phyloP scores from a whole-genome alignment of 2,329 filamentous ascomycete genomes.

The Penicillium sp. region DNA sequence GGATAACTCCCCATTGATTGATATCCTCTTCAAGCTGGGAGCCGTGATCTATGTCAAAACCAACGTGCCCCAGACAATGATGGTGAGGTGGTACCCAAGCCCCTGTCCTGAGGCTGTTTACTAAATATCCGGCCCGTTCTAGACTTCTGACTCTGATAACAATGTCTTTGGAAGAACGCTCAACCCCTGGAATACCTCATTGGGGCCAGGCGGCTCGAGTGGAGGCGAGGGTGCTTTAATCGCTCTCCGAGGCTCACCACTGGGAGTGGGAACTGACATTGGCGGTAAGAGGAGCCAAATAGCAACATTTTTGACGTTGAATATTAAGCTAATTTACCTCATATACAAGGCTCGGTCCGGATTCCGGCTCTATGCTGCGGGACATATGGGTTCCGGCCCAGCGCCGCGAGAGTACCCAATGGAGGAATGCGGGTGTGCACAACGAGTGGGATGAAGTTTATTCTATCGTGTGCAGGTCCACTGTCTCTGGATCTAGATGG shows the following conservation, averaged over 20 bases:
- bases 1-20: conserved; percentile 25
- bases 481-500: conserved; percentile 24
- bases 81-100: conserved; percentile 51
- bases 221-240: conserved; percentile 64
- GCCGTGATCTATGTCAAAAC: conserved; percentile 54
- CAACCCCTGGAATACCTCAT: conserved; percentile 43
- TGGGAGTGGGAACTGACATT: conserved; percentile 68
- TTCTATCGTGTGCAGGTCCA: conserved; percentile 29
- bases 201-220: conserved; percentile 43
- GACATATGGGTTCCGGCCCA: conserved; percentile 39
- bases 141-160: conserved; percentile 45
- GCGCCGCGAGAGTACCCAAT: conserved; percentile 30
- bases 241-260: conserved; percentile 60
- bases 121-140: not conserved
- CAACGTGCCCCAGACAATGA: conserved; percentile 59
- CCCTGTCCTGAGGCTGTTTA: conserved; percentile 7
- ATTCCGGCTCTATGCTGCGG: conserved; percentile 38
- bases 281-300: conserved; percentile 33
- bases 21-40: conserved; percentile 26
- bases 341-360: conserved; percentile 34
- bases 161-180: conserved; percentile 49
- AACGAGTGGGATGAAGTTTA: conserved; percentile 27
- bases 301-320: not conserved
- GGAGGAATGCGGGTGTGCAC: conserved; percentile 23
- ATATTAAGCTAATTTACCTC: conserved; percentile 6